phyloP scores from a whole-genome alignment of 2,329 filamentous ascomycete species.

The Thermoascus crustaceus region DNA sequence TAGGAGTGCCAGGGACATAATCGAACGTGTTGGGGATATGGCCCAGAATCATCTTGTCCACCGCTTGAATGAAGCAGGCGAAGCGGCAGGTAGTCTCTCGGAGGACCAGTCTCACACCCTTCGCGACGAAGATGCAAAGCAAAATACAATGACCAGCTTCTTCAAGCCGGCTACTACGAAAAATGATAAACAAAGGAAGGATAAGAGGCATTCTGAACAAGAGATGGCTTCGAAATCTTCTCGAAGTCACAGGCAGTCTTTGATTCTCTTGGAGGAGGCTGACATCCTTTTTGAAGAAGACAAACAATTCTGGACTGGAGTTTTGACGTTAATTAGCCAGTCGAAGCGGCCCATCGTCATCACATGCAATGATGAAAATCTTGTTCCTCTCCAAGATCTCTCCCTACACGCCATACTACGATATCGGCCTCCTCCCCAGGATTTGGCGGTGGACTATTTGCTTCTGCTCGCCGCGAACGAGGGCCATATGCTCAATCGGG shows the following conservation, averaged over 20 bases:
- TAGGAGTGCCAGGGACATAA: constrained; percentile 77
- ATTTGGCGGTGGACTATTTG: constrained; percentile 70
- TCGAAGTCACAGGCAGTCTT: constrained; percentile 71
- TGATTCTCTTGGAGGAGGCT: constrained; percentile 89
- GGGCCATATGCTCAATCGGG: constrained; percentile 66
- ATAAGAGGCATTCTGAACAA: constrained; percentile 13
- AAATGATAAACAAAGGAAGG: constrained; percentile 2
- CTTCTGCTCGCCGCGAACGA: constrained; percentile 78
- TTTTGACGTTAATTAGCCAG: constrained; percentile 66
- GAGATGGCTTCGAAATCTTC: constrained; percentile 25
- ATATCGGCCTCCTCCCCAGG: constrained; percentile 56
- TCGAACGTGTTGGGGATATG: constrained; percentile 95
- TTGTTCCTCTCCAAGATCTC: constrained; percentile 67
- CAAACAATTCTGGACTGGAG: constrained; percentile 84
- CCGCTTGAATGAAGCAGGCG: constrained; percentile 29
- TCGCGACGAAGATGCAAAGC: constrained; percentile 60
- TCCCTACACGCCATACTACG: constrained; percentile 78
- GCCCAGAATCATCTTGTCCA: constrained; percentile 87
- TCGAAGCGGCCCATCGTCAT: constrained; percentile 90
- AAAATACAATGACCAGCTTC: constrained; percentile 72
- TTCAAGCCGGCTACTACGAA: constrained; percentile 53
- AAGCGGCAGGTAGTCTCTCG: constrained; percentile 8
- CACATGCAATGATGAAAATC: constrained; percentile 86
- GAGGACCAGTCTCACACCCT: constrained; percentile 42
- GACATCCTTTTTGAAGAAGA: constrained; percentile 94